phyloP scores from a whole-genome alignment of 1,139 yeast genomes.

The Suhomyces anneliseae region DNA sequence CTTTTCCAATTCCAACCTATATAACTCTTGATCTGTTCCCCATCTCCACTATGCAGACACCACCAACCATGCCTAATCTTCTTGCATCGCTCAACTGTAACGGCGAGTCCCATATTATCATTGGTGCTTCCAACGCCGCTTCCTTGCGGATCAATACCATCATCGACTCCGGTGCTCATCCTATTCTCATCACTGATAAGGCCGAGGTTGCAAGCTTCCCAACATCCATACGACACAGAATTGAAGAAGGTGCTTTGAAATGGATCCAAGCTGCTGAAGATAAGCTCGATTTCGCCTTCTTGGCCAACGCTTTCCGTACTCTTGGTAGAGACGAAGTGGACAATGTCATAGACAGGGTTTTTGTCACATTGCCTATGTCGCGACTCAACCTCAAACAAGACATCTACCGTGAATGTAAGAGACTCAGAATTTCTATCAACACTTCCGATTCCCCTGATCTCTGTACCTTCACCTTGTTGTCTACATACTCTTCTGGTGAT shows the following conservation, averaged over 20 bases:
- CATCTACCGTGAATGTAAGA: conserved; percentile 52
- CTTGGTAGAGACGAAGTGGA: conserved; percentile 68
- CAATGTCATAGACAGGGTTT: conserved; percentile 70
- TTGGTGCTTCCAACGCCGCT: conserved; percentile 59
- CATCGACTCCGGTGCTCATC: conserved; percentile 56
- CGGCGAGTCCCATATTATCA: conserved; percentile 59
- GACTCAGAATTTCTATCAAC: conserved; percentile 76
- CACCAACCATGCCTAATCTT: conserved; percentile 30
- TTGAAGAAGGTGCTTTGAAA: conserved; percentile 23
- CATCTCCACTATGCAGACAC: background rate
- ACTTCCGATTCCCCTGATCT: conserved; percentile 70
- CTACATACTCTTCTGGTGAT: conserved; percentile 69
- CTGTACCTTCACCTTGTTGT: conserved; percentile 75
- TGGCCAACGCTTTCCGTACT: conserved; percentile 32
- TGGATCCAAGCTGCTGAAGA: conserved; percentile 27
- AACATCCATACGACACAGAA: conserved; percentile 21
- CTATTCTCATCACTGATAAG: conserved; percentile 44
- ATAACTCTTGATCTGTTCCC: background rate
- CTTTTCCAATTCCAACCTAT: background rate
- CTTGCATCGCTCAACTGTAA: conserved; percentile 52
- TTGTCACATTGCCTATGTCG: conserved; percentile 50
- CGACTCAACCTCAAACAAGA: conserved; percentile 27
- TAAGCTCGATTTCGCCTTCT: conserved; percentile 27
- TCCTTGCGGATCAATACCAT: conserved; percentile 51
- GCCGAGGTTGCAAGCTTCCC: conserved; percentile 19